phyloP scores from a whole-genome alignment of 139 green algal species.

The Picochlorum sp. region DNA sequence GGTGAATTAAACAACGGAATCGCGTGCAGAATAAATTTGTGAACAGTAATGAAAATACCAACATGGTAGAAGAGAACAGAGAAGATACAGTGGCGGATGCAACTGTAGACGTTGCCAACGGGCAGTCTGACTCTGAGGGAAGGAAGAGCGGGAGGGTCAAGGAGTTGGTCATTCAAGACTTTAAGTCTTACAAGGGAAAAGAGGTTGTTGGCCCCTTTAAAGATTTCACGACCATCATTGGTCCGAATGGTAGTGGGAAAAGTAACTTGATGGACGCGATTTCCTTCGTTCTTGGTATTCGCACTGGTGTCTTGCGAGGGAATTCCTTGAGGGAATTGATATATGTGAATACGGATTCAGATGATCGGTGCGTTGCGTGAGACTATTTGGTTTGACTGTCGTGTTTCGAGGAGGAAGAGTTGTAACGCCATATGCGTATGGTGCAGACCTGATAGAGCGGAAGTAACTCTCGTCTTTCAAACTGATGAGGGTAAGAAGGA shows the following conservation, averaged over 20 bases:
- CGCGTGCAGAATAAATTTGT: too few relatives aligned
- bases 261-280: conserved; percentile 99
- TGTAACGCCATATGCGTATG: not conserved
- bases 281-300: conserved; percentile 93
- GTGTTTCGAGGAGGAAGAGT: too few relatives aligned
- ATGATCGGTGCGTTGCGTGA: conserved; percentile 15
- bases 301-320: conserved; percentile 66
- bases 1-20: too few relatives aligned
- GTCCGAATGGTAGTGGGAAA: conserved; percentile 91
- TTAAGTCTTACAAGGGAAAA: conserved; percentile 87
- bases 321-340: conserved; percentile 83
- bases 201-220: conserved; percentile 89
- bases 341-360: conserved; percentile 59
- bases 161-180: conserved; percentile 75
- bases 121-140: not conserved
- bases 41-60: too few relatives aligned
- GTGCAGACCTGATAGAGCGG: conserved; percentile 37
- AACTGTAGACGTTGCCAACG: not conserved
- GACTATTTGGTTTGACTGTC: too few relatives aligned
- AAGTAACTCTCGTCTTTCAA: conserved; percentile 69
- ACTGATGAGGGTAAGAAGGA: conserved; percentile 43
- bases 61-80: too few relatives aligned
- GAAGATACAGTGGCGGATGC: not conserved
- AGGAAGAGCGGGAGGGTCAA: conserved; percentile 23
- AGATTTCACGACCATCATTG: conserved; percentile 90